Base-by-base conservation (phyloP, 2,329 filamentous ascomycete species). In the Pestalotiopsis sp. region DNA sequence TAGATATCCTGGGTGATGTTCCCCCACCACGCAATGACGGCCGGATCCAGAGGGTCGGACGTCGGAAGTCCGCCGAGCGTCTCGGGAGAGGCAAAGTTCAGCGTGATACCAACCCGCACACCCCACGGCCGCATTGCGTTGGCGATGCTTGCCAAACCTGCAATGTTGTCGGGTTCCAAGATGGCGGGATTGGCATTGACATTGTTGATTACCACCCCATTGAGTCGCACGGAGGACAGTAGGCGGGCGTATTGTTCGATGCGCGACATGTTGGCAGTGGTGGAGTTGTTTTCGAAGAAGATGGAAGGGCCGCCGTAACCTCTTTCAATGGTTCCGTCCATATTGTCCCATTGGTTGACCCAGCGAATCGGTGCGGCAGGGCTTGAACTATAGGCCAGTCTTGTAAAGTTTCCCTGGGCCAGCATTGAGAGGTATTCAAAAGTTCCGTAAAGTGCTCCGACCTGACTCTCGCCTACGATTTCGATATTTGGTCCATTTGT, bases 261-360 rank as follows among this genome's bases (percentile, higher is more conserved):
- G 0, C 90, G 87, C 1, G 86, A 88, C 20, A 91, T 81, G 70
- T 92, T 86, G 3, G 86, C 80, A n/a, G 86, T 79, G 6, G 91
- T 82, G 11, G 77, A 75, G 63, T 87, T 89, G 66, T 88, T 80
- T 60, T 82, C 79, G 78, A 92, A 93, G 80, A 92, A 93, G 67
- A 93, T 91, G 0, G 90, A 93, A 0, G 83, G 80, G 0, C 91
- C 91, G 3, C 84, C 91, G 72, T 91, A 93, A 20, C 91, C 91
- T 66, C 91, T 82, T 76, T 93, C 91, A 59, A 93, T 89, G 56
- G 84, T 88, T 13, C 90, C 86, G 68, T 91, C 86, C 76, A 93
- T 81, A 71, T 93, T 92, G 75, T 93, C 90, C 91, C 91, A 93
- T 71, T 93, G 87, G 74, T 93, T 93, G 0, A 88, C 86, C 91